A percentile compares a stretch with the other conserved stretches of the same genome.
These are phyloP conservation scores for Stemphylium beticola DNA, from an alignment of 2,329 filamentous ascomycete species.

Conservation along the genomic window DNA sequence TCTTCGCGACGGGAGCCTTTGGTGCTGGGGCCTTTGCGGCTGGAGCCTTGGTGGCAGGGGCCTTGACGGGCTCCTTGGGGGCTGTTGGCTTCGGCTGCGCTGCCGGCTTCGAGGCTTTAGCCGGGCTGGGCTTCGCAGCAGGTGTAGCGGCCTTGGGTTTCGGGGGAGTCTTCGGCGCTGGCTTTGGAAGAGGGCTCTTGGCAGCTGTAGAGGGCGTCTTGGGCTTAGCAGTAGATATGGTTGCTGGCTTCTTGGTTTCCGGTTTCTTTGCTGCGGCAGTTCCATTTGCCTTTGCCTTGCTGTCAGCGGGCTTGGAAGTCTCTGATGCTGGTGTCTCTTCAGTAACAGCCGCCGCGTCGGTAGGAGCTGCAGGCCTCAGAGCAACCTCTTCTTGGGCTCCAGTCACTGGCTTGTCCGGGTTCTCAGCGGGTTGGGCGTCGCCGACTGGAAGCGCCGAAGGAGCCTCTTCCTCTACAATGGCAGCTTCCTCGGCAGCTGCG, in stretches of 20 bases:
- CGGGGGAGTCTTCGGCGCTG: slow-evolving; percentile 39
- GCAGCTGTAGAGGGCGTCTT: slow-evolving; percentile 27
- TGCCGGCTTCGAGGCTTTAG: slow-evolving; percentile 29
- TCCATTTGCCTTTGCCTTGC: slow-evolving; percentile 26
- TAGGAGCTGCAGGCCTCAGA: slow-evolving; percentile 51
- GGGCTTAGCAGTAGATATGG: slow-evolving; percentile 43
- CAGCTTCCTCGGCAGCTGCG: slow-evolving; percentile 2
- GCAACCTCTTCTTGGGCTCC: slow-evolving; percentile 50
- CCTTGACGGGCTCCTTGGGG: slow-evolving; percentile 31
- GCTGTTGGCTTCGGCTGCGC: slow-evolving; percentile 28
- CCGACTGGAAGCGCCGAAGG: neutral
- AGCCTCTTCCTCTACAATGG: neutral
- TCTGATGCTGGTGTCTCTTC: slow-evolving; percentile 20
- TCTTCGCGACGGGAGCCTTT: slow-evolving; percentile 29
- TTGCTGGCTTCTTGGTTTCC: slow-evolving; percentile 39
- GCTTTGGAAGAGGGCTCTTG: slow-evolving; percentile 43
- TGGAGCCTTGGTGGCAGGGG: slow-evolving; percentile 18
- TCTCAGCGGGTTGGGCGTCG: slow-evolving; percentile 20
- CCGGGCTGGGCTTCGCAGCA: slow-evolving; percentile 29
- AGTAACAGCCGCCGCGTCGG: slow-evolving; percentile 44
- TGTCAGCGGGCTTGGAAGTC: slow-evolving; percentile 1
- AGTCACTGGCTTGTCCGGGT: slow-evolving; percentile 53
- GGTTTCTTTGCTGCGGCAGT: slow-evolving; percentile 14
- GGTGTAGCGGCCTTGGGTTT: slow-evolving; percentile 28
- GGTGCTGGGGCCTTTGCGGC: slow-evolving; percentile 5